Conservation (phyloP, 352 stramenopile genomes). For the Achlya hypogyna region DNA sequence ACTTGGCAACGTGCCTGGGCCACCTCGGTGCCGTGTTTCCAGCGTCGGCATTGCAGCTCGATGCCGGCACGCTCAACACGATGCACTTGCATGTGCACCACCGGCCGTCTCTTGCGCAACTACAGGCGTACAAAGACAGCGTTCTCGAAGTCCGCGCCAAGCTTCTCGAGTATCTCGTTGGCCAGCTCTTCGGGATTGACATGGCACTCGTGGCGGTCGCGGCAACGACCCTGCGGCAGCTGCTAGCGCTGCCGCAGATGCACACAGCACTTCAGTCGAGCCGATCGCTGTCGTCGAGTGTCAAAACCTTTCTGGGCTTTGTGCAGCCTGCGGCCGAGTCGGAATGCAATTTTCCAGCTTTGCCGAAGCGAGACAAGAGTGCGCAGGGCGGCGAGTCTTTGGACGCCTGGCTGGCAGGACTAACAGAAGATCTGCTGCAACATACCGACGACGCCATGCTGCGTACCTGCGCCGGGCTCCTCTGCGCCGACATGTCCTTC, state of each 20-base stretch:
- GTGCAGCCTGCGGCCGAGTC: neutral
- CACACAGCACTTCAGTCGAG: conserved; percentile 29
- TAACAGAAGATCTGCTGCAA: conserved; percentile 36
- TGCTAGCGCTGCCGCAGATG: neutral
- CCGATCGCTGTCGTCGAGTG: conserved; percentile 33
- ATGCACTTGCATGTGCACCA: conserved; percentile 9
- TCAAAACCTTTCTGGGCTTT: conserved; percentile 6
- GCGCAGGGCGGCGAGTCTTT: conserved; percentile 25
- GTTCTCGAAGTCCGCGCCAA: conserved; percentile 8
- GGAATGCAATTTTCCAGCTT: neutral
- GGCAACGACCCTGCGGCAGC: neutral
- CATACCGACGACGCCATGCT: conserved; percentile 39
- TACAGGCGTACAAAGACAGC: neutral
- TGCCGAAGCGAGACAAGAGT: neutral
- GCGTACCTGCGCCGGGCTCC: conserved; percentile 35
- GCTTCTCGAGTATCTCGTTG: conserved; percentile 7
- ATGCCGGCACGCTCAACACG: neutral
- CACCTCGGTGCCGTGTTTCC: conserved; percentile 19
- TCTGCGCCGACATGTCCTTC: conserved; percentile 38
- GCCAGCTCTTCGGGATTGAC: conserved; percentile 3
- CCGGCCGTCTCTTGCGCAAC: neutral
- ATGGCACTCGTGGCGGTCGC: neutral
- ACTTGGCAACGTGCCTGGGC: conserved; percentile 13
- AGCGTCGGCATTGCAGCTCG: neutral
- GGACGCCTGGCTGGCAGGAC: conserved; percentile 43